These are phyloP conservation scores for Colletotrichum viniferum DNA, from an alignment of 2,329 filamentous ascomycete genomes.

Conservation along the genomic window DNA sequence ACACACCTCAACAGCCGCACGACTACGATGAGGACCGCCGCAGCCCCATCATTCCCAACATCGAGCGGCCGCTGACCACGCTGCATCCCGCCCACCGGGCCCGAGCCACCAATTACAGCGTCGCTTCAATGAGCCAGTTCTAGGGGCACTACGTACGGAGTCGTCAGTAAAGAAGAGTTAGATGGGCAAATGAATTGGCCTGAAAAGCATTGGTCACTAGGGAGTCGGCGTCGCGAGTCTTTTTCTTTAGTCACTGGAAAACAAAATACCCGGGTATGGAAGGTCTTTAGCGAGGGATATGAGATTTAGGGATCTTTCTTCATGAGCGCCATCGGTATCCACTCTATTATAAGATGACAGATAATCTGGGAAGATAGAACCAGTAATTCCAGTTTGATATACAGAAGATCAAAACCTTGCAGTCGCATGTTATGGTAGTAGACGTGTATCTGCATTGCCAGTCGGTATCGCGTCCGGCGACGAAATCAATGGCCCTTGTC, in stretches of 20 bases:
- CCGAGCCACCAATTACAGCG: slow-evolving; percentile 49
- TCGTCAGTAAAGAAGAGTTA: neutral
- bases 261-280: slow-evolving; percentile 15
- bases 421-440: neutral
- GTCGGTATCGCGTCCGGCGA: neutral
- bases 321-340: neutral
- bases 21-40: slow-evolving; percentile 36
- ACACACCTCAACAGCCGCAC: slow-evolving; percentile 26
- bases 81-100: slow-evolving; percentile 55
- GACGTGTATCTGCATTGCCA: neutral
- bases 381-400: neutral
- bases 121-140: slow-evolving; percentile 53
- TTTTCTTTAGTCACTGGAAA: neutral
- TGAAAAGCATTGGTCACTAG: neutral
- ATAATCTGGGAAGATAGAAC: slow-evolving; percentile 3
- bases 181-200: neutral
- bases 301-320: neutral
- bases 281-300: neutral
- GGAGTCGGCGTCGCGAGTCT: neutral
- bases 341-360: neutral
- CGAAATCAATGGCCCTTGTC: neutral
- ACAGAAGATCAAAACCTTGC: neutral
- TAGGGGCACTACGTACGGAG: slow-evolving; percentile 26
- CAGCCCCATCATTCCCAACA: slow-evolving; percentile 60
- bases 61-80: slow-evolving; percentile 62